Conservation (phyloP, 2,329 filamentous ascomycete genomes). For the Hypoxylon sp. region DNA sequence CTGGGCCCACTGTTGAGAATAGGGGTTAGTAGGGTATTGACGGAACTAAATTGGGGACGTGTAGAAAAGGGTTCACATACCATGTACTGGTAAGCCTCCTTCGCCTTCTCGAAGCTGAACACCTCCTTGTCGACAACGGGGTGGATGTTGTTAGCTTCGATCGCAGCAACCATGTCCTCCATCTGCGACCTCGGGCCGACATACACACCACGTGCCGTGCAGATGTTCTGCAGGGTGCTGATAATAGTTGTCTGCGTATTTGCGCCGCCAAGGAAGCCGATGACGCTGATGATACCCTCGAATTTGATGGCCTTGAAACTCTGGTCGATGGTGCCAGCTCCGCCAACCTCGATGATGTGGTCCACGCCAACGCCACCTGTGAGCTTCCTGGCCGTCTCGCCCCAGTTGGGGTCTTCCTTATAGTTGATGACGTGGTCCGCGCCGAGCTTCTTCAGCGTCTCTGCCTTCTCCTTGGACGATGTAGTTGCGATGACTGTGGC, state of each 20-base stretch:
- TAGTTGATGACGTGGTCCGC: conserved; percentile 68
- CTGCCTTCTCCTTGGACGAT: conserved; percentile 61
- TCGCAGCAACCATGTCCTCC: conserved; percentile 60
- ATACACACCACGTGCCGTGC: conserved; percentile 59
- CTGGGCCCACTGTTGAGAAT: conserved; percentile 59
- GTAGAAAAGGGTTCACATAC: conserved; percentile 50
- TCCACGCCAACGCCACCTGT: conserved; percentile 63
- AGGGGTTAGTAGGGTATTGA: conserved; percentile 29
- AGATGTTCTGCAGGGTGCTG: conserved; percentile 61
- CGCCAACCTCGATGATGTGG: conserved; percentile 65
- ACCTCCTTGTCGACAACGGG: conserved; percentile 58
- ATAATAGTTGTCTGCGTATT: conserved; percentile 66
- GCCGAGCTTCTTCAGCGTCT: conserved; percentile 61
- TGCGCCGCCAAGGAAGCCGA: conserved; percentile 61
- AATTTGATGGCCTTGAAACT: conserved; percentile 62
- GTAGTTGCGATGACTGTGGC: conserved; percentile 66
- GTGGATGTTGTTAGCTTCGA: conserved; percentile 61
- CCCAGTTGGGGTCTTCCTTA: conserved; percentile 62
- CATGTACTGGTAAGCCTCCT: conserved; percentile 68
- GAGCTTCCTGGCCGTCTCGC: conserved; percentile 60
- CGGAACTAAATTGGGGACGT: no score
- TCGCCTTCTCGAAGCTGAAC: conserved; percentile 58
- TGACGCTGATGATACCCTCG: conserved; percentile 63
- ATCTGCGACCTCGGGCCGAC: conserved; percentile 59
- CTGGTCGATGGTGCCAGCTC: conserved; percentile 61